Base-by-base conservation (phyloP, 805 yeast species). In the Zygosaccharomyces bailii region DNA sequence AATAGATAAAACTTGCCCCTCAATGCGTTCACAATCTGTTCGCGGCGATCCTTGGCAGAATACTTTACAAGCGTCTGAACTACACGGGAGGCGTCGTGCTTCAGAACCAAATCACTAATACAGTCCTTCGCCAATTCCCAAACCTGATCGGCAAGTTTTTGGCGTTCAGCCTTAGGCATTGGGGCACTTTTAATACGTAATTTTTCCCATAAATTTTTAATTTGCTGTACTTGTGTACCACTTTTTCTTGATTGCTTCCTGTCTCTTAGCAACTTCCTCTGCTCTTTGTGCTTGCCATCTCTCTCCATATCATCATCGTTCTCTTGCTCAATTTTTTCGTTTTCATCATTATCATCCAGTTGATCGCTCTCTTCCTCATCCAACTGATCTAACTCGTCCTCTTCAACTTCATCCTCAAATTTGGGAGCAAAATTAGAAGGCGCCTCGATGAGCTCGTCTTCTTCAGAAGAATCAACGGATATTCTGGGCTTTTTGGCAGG, bases 11-110 rank as follows among this genome's bases (percentile, higher is more conserved):
- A 87, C 60, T 78, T 73, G 13, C 95, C 93, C 63, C 82, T 84
- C 55, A 91, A 71, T 2, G 89, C 73, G 42, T 65, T 54, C 13
- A 84, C 82, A 50, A 91, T 80, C 18, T 71, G 72, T 19, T 79
- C 83, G 69, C 96, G 80, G 70, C 89, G 80, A 41, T 81, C 86
- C 59, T 83, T 86, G 30, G 84, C 72, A 9, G 93, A 82, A 63
- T 86, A 88, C 65, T 91, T 91, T 49, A 91, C 82, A 54, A 91
- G 75, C 1, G 97, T 89, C 69, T 91, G 99, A 33, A 91, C 95
- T 44, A 91, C 91, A 70, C 99, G 79, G 18, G 96, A 87, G 7
- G 97, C 91, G 72, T 91, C 98, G 63, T 91, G 99, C 71, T 93
- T 89, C 70, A 91, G 66, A 25, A 91, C 96, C 53, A 91, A 75